Evolutionary conservation across 2,329 filamentous ascomycete species (phyloP).

Genomic region (Plenodomus lindquistii): DNA sequence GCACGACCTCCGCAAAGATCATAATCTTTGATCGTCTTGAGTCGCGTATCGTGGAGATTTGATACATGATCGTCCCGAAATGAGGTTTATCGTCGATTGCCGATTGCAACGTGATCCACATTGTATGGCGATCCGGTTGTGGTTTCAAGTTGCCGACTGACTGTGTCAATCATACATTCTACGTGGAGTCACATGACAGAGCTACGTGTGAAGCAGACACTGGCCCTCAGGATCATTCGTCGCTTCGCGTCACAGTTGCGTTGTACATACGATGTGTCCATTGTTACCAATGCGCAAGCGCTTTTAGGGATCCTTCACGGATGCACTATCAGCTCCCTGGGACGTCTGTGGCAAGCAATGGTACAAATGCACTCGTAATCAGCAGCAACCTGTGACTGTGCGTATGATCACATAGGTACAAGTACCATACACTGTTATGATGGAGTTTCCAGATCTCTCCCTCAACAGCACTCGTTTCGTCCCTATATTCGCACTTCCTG

Average conservation of each 20-base stretch:
- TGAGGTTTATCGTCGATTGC: neutral
- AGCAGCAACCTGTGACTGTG: constrained; percentile 7
- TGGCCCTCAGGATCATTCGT: neutral
- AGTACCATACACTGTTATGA: constrained; percentile 3
- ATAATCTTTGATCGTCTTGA: neutral
- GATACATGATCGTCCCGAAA: neutral
- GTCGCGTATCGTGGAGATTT: neutral
- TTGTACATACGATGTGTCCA: constrained; percentile 2
- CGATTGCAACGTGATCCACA: neutral
- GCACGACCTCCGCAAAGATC: neutral
- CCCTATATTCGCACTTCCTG: neutral
- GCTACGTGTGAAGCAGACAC: neutral
- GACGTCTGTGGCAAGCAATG: constrained; percentile 8
- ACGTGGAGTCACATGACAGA: too few relatives aligned
- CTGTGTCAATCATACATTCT: too few relatives aligned
- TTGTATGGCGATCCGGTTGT: neutral
- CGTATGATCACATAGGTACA: constrained; percentile 7
- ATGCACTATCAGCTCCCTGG: neutral
- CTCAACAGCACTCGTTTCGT: constrained; percentile 8
- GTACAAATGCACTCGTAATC: constrained; percentile 11
- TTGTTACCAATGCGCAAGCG: neutral
- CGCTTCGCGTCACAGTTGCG: neutral
- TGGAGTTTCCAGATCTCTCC: constrained; percentile 6
- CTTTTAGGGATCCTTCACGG: neutral
- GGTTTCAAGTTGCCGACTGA: neutral